phyloP scores from a whole-genome alignment of 208 protist genomes.

The Trichomonas tenax region DNA sequence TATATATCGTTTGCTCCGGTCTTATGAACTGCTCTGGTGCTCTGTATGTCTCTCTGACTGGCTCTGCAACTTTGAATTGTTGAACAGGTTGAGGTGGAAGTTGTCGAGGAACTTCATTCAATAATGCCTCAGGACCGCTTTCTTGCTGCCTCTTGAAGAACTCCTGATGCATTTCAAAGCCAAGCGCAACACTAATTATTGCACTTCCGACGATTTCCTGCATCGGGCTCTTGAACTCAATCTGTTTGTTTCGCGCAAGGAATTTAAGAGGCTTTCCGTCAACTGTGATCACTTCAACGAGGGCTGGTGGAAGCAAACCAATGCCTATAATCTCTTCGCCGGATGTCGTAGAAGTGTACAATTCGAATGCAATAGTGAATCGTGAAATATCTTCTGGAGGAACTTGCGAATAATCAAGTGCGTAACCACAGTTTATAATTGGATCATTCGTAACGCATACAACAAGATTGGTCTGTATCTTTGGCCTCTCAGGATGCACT shows the following conservation, averaged over 20 bases:
- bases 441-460: background rate
- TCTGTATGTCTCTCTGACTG: background rate
- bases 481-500: background rate
- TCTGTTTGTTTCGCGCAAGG: background rate
- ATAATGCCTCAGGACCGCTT: background rate
- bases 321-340: background rate
- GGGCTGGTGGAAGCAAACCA: background rate
- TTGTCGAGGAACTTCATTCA: background rate
- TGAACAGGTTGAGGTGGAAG: background rate
- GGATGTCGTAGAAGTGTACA: background rate
- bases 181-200: background rate
- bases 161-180: background rate
- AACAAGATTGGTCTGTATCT: background rate
- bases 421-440: background rate
- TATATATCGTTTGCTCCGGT: too few relatives aligned
- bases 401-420: background rate
- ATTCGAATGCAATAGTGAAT: background rate
- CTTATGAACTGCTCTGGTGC: too few relatives aligned
- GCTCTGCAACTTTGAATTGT: background rate
- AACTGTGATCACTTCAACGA: background rate
- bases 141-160: background rate
- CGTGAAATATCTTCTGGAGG: background rate
- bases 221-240: background rate
- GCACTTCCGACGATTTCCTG: background rate
- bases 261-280: background rate